A percentile compares a stretch with the other conserved stretches of the same genome.
phyloP scores from a whole-genome alignment of 257 asterid species.

The Osmanthus fragrans region DNA sequence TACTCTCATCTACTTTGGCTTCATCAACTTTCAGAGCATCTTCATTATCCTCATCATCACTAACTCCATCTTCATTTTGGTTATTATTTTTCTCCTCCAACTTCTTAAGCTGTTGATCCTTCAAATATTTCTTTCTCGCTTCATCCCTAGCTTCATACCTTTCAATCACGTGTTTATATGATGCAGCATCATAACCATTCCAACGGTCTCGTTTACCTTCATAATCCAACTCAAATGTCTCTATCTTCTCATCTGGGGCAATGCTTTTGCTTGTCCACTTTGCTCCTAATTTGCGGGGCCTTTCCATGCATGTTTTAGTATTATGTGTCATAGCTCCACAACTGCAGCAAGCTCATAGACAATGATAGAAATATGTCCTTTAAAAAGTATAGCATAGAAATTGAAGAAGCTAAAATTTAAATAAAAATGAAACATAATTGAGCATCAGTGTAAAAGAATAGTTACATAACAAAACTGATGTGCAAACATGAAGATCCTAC shows the following conservation, averaged over 20 bases:
- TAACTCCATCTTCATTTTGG: slow-evolving; percentile 60
- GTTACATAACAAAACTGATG: neutral
- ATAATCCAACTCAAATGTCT: slow-evolving; percentile 88
- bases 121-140: slow-evolving; percentile 82
- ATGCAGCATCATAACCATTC: slow-evolving; percentile 93
- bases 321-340: slow-evolving; percentile 93
- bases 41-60: slow-evolving; percentile 88
- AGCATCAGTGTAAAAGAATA: neutral
- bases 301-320: slow-evolving; percentile 76
- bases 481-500: neutral
- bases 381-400: neutral
- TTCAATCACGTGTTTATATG: slow-evolving; percentile 64
- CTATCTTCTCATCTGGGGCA: slow-evolving; percentile 96
- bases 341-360: slow-evolving; percentile 40
- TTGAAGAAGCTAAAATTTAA: neutral
- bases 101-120: slow-evolving; percentile 84
- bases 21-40: slow-evolving; percentile 81
- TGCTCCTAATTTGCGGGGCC: slow-evolving; percentile 87
- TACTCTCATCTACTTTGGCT: slow-evolving; percentile 98
- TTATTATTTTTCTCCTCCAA: slow-evolving; percentile 86
- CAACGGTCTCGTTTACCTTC: slow-evolving; percentile 97
- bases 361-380: neutral
- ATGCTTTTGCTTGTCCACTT: slow-evolving; percentile 69
- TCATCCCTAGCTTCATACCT: slow-evolving; percentile 94
- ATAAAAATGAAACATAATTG: neutral